Conservation (phyloP, 352 stramenopile species). For the Phytophthora aleatoria region DNA sequence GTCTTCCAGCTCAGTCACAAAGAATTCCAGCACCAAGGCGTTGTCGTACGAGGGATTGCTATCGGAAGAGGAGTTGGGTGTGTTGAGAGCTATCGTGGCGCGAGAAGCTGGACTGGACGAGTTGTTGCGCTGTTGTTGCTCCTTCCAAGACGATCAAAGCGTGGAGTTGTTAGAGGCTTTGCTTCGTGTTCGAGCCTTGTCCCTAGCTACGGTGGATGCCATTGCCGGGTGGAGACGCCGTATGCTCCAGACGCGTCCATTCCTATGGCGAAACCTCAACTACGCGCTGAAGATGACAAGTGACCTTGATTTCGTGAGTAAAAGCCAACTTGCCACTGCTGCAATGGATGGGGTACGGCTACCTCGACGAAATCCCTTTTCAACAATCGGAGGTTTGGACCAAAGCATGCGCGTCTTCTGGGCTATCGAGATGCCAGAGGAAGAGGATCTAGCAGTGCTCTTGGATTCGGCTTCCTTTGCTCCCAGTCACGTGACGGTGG, state of each 20-base stretch:
- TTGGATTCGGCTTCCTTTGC: constrained; percentile 60
- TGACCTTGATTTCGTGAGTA: constrained; percentile 78
- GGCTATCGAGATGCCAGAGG: constrained; percentile 57
- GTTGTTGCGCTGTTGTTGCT: constrained; percentile 51
- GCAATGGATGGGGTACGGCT: constrained; percentile 68
- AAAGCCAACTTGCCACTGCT: constrained; percentile 53
- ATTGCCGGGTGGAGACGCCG: constrained; percentile 63
- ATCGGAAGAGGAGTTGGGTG: constrained; percentile 63
- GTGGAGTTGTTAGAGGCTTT: constrained; percentile 57
- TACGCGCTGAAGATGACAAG: constrained; percentile 73
- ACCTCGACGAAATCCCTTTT: constrained; percentile 68
- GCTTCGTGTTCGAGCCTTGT: constrained; percentile 49
- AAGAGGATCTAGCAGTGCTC: constrained; percentile 58
- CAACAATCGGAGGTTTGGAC: constrained; percentile 70
- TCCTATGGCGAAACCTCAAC: constrained; percentile 65
- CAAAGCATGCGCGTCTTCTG: constrained; percentile 61
- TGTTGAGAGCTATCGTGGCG: constrained; percentile 68
- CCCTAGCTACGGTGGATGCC: constrained; percentile 58
- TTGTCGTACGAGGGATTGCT: constrained; percentile 63
- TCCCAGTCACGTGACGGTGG: constrained; percentile 34
- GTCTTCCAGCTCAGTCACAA: constrained; percentile 2
- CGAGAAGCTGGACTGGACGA: constrained; percentile 62
- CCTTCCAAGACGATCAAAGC: constrained; percentile 49
- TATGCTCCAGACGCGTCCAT: constrained; percentile 65
- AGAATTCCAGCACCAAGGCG: constrained; percentile 35